Conservation (phyloP, 176 grass and related monocot genomes). For the Puya raimondii region DNA sequence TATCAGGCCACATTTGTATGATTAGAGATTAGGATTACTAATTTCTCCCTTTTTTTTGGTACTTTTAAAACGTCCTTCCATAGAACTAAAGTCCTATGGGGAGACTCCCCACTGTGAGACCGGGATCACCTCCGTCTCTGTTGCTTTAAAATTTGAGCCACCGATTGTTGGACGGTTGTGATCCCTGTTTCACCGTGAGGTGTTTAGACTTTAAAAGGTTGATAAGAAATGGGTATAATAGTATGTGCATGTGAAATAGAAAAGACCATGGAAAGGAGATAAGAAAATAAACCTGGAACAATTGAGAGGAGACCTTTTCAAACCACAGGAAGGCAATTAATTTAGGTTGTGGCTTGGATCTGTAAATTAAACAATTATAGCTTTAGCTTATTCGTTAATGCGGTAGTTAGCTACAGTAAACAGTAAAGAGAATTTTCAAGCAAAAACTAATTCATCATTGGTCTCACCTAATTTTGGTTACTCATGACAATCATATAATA, state of each 20-base stretch:
- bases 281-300: slow-evolving; percentile 2
- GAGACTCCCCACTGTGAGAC: too few species aligned
- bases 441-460: neutral
- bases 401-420: neutral
- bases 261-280: neutral
- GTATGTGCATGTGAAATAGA: neutral
- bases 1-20: too few species aligned
- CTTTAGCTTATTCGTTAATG: too few species aligned
- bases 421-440: neutral
- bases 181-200: neutral
- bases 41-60: too few species aligned
- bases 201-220: neutral
- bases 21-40: too few species aligned
- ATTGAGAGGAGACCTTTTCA: neutral
- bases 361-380: slow-evolving; percentile 3
- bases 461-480: neutral
- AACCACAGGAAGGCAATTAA: neutral
- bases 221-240: neutral
- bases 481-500: neutral
- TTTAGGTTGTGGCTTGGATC: slow-evolving; percentile 5
- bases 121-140: too few species aligned
- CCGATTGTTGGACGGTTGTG: too few species aligned
- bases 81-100: too few species aligned
- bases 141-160: too few species aligned
- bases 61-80: too few species aligned